Percentiles rank a stretch among this genome's conserved stretches.
Evolutionary conservation across 129 eudicot genomes (phyloP).

Genomic region (Pseudognaphalium luteoalbum): DNA sequence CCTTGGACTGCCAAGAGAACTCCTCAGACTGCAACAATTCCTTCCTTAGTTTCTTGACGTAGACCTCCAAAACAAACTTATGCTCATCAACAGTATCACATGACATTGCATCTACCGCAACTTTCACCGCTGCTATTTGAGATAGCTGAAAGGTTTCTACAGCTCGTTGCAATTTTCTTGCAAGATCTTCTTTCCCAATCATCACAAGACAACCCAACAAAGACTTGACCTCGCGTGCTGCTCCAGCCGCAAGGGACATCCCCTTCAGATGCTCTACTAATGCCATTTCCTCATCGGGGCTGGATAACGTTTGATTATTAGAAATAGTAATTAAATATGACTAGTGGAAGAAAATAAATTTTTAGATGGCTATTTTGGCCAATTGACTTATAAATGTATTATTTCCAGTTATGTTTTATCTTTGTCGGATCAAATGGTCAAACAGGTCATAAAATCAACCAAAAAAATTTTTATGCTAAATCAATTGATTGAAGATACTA

Average conservation of each 20-base stretch:
- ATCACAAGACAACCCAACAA: conserved; percentile 65
- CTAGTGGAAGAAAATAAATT: not conserved
- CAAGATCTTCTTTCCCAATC: conserved; percentile 73
- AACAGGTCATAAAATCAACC: not conserved
- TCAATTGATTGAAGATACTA: not conserved
- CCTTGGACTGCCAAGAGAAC: conserved; percentile 75
- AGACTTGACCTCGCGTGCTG: conserved; percentile 76
- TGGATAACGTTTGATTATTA: conserved; percentile 23
- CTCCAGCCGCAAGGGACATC: conserved; percentile 67
- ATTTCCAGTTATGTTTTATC: not conserved
- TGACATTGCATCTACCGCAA: conserved; percentile 66
- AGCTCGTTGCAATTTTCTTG: conserved; percentile 69
- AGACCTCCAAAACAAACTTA: conserved; percentile 56
- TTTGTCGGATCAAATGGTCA: not conserved
- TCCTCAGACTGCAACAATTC: conserved; percentile 69
- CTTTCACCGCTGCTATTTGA: conserved; percentile 78
- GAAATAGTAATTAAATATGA: not conserved
- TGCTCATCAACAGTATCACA: conserved; percentile 63
- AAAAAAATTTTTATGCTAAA: not conserved
- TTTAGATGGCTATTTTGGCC: not conserved
- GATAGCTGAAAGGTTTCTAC: conserved; percentile 67
- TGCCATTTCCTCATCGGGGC: conserved; percentile 95
- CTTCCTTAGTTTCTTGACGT: conserved; percentile 49
- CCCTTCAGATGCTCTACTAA: conserved; percentile 88
- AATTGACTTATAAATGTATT: not conserved